A percentile compares a stretch with the other conserved stretches of the same genome.
phyloP scores from a whole-genome alignment of 768 basidiomycete species.

The Xerocomellus amylosporus region DNA sequence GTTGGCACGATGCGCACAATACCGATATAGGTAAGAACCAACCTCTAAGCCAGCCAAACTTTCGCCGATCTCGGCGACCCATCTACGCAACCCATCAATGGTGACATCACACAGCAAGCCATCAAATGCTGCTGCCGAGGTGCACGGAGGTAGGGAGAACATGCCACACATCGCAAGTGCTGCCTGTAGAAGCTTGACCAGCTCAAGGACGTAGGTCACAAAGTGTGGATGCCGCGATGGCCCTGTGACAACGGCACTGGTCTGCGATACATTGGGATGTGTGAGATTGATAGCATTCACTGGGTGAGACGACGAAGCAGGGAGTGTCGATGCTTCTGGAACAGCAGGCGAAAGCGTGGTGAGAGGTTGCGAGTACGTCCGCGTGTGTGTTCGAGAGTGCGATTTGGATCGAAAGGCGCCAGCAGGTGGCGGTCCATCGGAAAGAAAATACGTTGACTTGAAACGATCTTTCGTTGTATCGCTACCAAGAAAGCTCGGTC shows the following conservation, averaged over 20 bases:
- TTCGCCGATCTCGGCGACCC: constrained; percentile 66
- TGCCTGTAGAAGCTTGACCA: constrained; percentile 73
- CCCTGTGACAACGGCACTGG: constrained; percentile 4
- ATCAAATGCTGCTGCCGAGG: constrained; percentile 37
- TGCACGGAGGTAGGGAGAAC: constrained; percentile 37
- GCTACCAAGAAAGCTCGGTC: constrained; percentile 35
- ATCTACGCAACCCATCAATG: constrained; percentile 64
- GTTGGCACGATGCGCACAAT: constrained; percentile 1
- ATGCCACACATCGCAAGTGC: constrained; percentile 70
- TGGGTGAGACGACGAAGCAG: constrained; percentile 22
- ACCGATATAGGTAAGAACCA: constrained; percentile 7
- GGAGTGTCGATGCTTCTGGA: constrained; percentile 24
- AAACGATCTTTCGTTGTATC: constrained; percentile 82
- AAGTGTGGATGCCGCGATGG: constrained; percentile 43
- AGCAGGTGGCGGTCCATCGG: constrained; percentile 34
- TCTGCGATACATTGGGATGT: constrained; percentile 19
- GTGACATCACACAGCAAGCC: constrained; percentile 79
- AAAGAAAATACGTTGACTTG: constrained; percentile 63
- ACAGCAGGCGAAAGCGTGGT: constrained; percentile 23
- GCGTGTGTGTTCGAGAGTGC: constrained; percentile 30
- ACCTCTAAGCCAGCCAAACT: constrained; percentile 62
- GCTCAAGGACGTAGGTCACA: constrained; percentile 64
- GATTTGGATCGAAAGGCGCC: constrained; percentile 28
- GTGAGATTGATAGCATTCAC: constrained; percentile 8
- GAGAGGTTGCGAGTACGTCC: constrained; percentile 29